Evolutionary conservation across 306 rosid species (phyloP), one percentile per base, ranked within the genome.

Genomic region (Citrullus amarus): DNA sequence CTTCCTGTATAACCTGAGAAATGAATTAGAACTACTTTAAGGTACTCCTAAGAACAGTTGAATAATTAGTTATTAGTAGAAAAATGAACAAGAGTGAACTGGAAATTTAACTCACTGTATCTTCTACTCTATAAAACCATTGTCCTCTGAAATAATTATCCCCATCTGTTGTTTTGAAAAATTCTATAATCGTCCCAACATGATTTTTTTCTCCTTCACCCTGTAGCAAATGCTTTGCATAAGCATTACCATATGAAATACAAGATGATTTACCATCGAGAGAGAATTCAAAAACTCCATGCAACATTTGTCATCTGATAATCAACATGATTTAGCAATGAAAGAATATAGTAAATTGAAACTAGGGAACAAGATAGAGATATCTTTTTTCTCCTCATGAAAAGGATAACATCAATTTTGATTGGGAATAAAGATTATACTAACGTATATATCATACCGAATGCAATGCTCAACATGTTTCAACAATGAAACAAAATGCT

Each of bases 41-140:
- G 63, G 6, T 17, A 56, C 79, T 38, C 22, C 66, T 11, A 54
- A 34, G 51, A 41, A 75, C 30, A 17, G 66, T 28, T 34, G 74
- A n/a, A 38, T 75, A 9, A 13, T 30, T 54, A 17, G 79, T 34
- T 34, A 75, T n/a, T 34, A 56, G 20, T 28, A 7, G 22, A 75
- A 61, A 61, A 32, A 75, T 75, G 46, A 38, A 34, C 30, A 17
- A 75, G 44, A 34, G 44, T 18, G 50, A 78, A 62, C 75, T 32
- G 61, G 56, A 62, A 30, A 48, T 65, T 75, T 83, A 71, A 78
- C 90, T 90, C 87, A 94, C 98, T 32, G 98, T 94, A 83, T 94
- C 97, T 89, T 94, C 91, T 83, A 90, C 88, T 80, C 89, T 84
- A 80, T 90, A 94, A 88, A 92, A 94, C 98, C 98, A 94, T 80